Conservation (phyloP, 2,329 filamentous ascomycete genomes). For the Leptographium procerum region DNA sequence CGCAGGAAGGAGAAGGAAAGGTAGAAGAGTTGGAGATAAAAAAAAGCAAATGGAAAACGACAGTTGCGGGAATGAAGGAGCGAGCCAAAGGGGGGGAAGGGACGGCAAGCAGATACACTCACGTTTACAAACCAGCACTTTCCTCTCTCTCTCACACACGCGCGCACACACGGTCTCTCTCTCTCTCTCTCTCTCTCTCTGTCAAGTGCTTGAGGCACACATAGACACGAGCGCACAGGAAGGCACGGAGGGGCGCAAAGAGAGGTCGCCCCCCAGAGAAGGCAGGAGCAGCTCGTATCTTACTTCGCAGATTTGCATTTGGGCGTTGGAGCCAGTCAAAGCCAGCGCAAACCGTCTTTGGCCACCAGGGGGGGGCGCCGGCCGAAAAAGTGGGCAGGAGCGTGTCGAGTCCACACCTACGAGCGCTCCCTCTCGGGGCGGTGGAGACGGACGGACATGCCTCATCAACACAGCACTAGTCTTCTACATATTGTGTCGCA, state of each 20-base stretch:
- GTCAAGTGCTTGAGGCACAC: neutral
- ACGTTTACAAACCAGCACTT: neutral
- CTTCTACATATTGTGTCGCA: too few relatives aligned
- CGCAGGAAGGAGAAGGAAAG: neutral
- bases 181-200: too few relatives aligned
- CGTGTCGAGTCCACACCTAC: neutral
- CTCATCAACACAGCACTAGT: too few relatives aligned
- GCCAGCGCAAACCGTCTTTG: neutral
- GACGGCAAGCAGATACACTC: neutral
- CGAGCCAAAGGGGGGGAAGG: neutral
- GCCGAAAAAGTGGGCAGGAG: neutral
- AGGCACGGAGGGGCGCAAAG: neutral
- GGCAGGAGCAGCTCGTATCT: neutral
- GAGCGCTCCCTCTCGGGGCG: neutral
- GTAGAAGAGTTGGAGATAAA: neutral
- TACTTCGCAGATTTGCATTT: too few relatives aligned
- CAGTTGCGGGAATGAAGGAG: neutral
- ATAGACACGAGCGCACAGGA: neutral
- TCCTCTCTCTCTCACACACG: neutral
- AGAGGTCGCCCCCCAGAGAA: neutral
- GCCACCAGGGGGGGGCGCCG: neutral
- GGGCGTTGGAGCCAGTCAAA: too few relatives aligned
- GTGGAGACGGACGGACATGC: neutral
- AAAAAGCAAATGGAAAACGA: neutral
- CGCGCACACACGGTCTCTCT: too few relatives aligned